Conservation (phyloP, 306 rosid species). For the Hippophae gyantsensis region DNA sequence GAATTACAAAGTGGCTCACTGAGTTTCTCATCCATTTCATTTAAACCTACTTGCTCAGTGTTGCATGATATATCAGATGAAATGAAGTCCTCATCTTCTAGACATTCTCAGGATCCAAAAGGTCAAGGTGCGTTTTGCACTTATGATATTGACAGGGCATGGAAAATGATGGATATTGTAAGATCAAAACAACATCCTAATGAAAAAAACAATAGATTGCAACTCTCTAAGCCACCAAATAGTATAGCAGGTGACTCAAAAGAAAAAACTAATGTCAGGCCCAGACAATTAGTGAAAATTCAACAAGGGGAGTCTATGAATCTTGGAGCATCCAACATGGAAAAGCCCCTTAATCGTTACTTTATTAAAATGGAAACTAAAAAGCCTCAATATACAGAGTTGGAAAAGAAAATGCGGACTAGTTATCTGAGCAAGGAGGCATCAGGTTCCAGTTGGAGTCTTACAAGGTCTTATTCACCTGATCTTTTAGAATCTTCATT, state of each 20-base stretch:
- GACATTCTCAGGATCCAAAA: constrained; percentile 24
- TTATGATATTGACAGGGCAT: constrained; percentile 48
- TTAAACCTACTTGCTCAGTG: constrained; percentile 8
- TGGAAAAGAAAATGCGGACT: constrained; percentile 21
- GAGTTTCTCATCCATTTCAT: constrained; percentile 35
- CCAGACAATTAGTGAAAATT: constrained; percentile 11
- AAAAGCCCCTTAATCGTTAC: constrained; percentile 17
- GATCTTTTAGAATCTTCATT: constrained; percentile 21
- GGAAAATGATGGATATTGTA: constrained; percentile 73
- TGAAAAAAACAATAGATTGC: constrained; percentile 13
- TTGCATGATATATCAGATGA: constrained; percentile 19
- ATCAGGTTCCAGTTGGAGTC: constrained; percentile 17
- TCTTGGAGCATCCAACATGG: constrained; percentile 11
- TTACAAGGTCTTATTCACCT: constrained; percentile 17
- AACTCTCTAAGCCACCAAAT: constrained; percentile 12
- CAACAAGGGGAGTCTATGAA: constrained; percentile 18
- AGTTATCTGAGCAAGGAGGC: constrained; percentile 23
- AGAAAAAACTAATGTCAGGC: constrained; percentile 16
- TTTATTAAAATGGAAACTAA: constrained; percentile 12
- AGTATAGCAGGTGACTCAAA: constrained; percentile 23
- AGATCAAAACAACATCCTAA: constrained; percentile 21
- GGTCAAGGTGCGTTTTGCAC: constrained; percentile 19
- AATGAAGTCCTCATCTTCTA: constrained; percentile 25
- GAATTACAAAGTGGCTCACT: constrained; percentile 54
- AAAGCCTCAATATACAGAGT: constrained; percentile 8